phyloP scores from a whole-genome alignment of 169 alveolate genomes.

The Plasmodium billcollinsi region DNA sequence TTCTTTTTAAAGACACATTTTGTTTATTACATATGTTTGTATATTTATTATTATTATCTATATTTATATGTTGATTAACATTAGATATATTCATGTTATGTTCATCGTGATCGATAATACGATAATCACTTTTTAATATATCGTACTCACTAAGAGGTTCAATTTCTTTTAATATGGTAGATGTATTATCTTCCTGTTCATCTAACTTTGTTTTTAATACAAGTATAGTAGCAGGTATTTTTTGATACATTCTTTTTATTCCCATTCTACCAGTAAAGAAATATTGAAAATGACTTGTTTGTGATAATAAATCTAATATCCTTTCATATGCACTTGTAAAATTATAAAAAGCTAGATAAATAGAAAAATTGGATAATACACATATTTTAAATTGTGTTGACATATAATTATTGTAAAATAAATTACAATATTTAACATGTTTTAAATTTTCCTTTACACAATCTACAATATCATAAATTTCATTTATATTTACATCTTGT shows the following conservation, averaged over 20 bases:
- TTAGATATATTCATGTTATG: too few relatives aligned
- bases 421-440: slow-evolving; percentile 25
- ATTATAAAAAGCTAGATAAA: slow-evolving; percentile 81
- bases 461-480: slow-evolving; percentile 22
- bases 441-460: slow-evolving; percentile 13
- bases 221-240: slow-evolving; percentile 79
- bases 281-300: slow-evolving; percentile 74
- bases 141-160: slow-evolving; percentile 72
- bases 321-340: slow-evolving; percentile 73
- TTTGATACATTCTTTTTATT: slow-evolving; percentile 82
- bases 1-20: background rate
- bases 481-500: slow-evolving; percentile 23
- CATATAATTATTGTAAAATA: slow-evolving; percentile 50
- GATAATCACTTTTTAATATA: slow-evolving; percentile 60
- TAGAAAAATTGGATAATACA: slow-evolving; percentile 78
- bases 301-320: slow-evolving; percentile 55
- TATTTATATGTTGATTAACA: background rate
- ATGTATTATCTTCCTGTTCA: slow-evolving; percentile 59
- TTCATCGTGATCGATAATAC: slow-evolving; percentile 14
- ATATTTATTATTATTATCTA: background rate
- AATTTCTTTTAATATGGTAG: slow-evolving; percentile 39
- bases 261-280: slow-evolving; percentile 86
- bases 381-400: slow-evolving; percentile 73
- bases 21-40: background rate
- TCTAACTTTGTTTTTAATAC: slow-evolving; percentile 74